Evolutionary conservation across 2,329 filamentous ascomycete species (phyloP), one percentile per base, ranked within the genome.

Genomic region (Diaporthe nobilis): DNA sequence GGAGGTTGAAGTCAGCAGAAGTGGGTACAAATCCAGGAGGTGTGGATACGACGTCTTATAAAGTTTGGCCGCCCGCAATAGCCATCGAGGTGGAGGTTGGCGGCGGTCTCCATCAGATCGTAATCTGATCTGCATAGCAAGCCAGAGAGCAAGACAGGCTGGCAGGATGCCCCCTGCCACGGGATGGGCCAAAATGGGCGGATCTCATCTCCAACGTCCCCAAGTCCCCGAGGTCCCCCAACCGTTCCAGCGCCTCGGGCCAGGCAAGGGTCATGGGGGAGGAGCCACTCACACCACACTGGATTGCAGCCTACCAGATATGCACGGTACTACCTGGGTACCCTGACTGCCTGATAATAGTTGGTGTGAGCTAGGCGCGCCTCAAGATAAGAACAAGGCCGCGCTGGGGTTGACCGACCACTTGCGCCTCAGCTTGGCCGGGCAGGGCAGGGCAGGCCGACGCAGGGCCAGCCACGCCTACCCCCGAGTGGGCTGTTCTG

Each of bases 361-460:
- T 39, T 39, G 37, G 28, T 17, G 53, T 34, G 53, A 22, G 65
- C 65, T 55, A 39, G 65, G 63, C 22, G 31, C 44, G 34, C 31
- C 65, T 42, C 47, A 20, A 70, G 65, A 70, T 70, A 70, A 70
- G 65, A 42, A 53, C 3, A 25, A 53, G 65, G 34, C 65, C 65
- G 22, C 47, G 20, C 28, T 25, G 47, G 63, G 63, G 63, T 68
- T 25, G 63, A 67, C 63, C 63, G 63, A 67, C 44, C 63, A 67
- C 44, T 68, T 68, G 44, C 47, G 63, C 63, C 63, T 51, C 63
- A 68, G 63, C 63, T 53, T 68, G 63, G 44, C 63, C 47, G 31
- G 47, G n/a, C 47, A n/a, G 42, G 47, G n/a, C 47, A n/a, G 42
- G 63, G 4, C 44, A 49, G 63, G 44, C 39, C 42, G 31, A n/a